A percentile compares a stretch with the other conserved stretches of the same genome.
These are phyloP conservation scores for Penicillium crystallinum DNA, from an alignment of 495 filamentous ascomycete genomes.

Conservation along the genomic window DNA sequence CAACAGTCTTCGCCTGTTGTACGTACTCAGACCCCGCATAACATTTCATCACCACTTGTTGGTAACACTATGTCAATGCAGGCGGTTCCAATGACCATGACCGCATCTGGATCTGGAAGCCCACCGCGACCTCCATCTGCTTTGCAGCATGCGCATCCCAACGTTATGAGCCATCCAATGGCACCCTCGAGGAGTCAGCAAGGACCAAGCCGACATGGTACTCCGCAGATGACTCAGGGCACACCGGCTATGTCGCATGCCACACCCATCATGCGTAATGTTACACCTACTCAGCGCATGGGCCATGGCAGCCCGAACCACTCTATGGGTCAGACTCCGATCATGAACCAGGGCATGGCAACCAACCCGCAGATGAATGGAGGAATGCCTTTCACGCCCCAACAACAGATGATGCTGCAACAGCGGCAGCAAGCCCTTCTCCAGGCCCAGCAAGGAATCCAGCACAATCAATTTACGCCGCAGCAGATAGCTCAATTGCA, in stretches of 20 bases:
- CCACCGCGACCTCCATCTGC: slow-evolving; percentile 74
- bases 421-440: slow-evolving; percentile 50
- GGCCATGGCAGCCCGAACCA: slow-evolving; percentile 64
- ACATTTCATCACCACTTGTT: slow-evolving; percentile 70
- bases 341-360: slow-evolving; percentile 52
- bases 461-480: slow-evolving; percentile 39
- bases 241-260: slow-evolving; percentile 74
- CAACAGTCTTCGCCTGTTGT: slow-evolving; percentile 74
- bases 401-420: slow-evolving; percentile 41
- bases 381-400: slow-evolving; percentile 35
- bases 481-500: slow-evolving; percentile 44
- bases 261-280: slow-evolving; percentile 64
- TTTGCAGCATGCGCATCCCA: slow-evolving; percentile 63
- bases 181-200: slow-evolving; percentile 75
- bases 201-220: slow-evolving; percentile 66
- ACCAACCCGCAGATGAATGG: slow-evolving; percentile 37
- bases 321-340: slow-evolving; percentile 53
- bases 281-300: slow-evolving; percentile 68
- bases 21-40: slow-evolving; percentile 74
- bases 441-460: slow-evolving; percentile 41
- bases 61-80: slow-evolving; percentile 46
- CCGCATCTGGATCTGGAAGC: slow-evolving; percentile 70
- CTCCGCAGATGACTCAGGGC: slow-evolving; percentile 72
- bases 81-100: slow-evolving; percentile 71
- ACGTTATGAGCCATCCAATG: slow-evolving; percentile 68